A percentile compares a stretch with the other conserved stretches of the same genome.
phyloP scores from a whole-genome alignment of 257 asterid genomes.

The Oldenlandia corymbosa region DNA sequence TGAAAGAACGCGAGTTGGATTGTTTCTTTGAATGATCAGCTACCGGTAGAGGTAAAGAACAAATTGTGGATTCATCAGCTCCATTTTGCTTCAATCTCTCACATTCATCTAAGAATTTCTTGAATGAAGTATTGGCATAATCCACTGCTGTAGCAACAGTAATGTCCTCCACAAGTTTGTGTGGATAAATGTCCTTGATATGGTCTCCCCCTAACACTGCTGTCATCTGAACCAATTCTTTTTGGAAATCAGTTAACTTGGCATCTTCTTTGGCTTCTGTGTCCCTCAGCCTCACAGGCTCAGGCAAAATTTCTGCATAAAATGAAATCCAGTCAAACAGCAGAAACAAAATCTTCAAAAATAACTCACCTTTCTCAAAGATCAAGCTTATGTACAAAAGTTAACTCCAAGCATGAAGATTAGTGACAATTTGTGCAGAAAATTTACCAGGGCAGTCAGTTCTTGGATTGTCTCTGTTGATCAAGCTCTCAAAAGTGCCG shows the following conservation, averaged over 20 bases:
- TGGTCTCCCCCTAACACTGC: constrained; percentile 65
- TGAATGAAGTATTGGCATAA: constrained; percentile 45
- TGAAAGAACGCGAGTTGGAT: constrained; percentile 18
- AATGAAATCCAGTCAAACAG: neutral
- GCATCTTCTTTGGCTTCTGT: constrained; percentile 50
- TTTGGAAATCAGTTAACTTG: constrained; percentile 54
- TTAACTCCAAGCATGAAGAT: no score
- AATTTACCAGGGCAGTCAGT: constrained; percentile 59
- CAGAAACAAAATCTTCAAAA: neutral
- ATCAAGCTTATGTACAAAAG: no score
- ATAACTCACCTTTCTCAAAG: neutral
- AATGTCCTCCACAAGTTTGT: constrained; percentile 43
- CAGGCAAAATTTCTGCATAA: constrained; percentile 48
- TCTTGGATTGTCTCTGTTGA: constrained; percentile 45
- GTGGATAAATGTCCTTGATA: constrained; percentile 32
- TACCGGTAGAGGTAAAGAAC: constrained; percentile 6
- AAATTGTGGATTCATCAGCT: constrained; percentile 39
- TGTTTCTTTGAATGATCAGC: neutral
- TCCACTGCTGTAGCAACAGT: constrained; percentile 53
- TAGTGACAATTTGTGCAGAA: neutral
- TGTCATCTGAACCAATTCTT: constrained; percentile 64
- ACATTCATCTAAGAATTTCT: constrained; percentile 47
- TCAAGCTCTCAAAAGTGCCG: constrained; percentile 49
- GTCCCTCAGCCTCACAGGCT: constrained; percentile 45
- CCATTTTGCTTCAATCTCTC: constrained; percentile 43